phyloP scores from a whole-genome alignment of 345 rosid genomes.

The Salix suchowensis region DNA sequence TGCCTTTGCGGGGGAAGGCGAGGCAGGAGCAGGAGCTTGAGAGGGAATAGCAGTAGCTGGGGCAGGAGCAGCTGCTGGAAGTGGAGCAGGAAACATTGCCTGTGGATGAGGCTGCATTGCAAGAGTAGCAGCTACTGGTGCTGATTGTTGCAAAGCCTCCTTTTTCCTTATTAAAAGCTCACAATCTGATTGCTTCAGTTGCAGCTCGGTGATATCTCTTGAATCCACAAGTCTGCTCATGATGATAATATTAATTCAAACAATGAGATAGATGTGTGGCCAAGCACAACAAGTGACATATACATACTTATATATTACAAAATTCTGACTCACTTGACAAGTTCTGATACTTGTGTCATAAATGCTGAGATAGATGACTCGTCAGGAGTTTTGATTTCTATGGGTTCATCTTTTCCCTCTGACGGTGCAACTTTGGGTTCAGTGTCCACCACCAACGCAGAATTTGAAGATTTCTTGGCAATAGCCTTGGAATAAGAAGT shows the following conservation, averaged over 20 bases:
- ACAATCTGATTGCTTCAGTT: constrained; percentile 77
- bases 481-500: constrained; percentile 36
- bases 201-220: constrained; percentile 74
- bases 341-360: constrained; percentile 79
- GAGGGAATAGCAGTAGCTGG: constrained; percentile 40
- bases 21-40: constrained; percentile 30
- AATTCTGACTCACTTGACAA: constrained; percentile 60
- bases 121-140: constrained; percentile 31
- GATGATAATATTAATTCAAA: constrained; percentile 1
- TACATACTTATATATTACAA: background rate
- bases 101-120: constrained; percentile 47
- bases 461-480: constrained; percentile 47
- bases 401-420: constrained; percentile 35
- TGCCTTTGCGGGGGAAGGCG: constrained; percentile 43
- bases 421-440: constrained; percentile 20
- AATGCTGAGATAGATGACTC: constrained; percentile 55
- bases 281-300: background rate
- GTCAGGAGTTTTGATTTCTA: constrained; percentile 45
- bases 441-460: constrained; percentile 31
- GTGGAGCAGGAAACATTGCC: constrained; percentile 39
- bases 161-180: constrained; percentile 76
- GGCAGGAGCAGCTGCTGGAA: constrained; percentile 26
- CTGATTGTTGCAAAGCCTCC: constrained; percentile 70
- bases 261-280: background rate
- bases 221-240: constrained; percentile 86